These are phyloP conservation scores for Xylariales sp. DNA, from an alignment of 2,329 filamentous ascomycete species.

Conservation along the genomic window DNA sequence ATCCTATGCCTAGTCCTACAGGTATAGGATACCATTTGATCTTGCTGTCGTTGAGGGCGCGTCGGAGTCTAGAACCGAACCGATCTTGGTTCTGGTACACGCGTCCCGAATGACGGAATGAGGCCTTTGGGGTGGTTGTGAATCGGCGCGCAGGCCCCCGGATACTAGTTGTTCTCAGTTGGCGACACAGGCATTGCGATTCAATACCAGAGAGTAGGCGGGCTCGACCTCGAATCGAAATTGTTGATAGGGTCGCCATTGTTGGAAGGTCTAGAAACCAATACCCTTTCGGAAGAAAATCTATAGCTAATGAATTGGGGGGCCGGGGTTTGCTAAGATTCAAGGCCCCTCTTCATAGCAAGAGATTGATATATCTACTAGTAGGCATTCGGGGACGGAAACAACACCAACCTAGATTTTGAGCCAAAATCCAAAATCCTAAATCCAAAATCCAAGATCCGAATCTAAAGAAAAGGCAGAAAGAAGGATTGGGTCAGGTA, in stretches of 20 bases:
- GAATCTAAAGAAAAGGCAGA: background rate
- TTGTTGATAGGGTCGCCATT: slow-evolving; percentile 44
- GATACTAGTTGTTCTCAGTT: slow-evolving; percentile 36
- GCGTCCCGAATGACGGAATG: slow-evolving; percentile 58
- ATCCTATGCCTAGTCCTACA: slow-evolving; percentile 84
- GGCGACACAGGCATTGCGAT: slow-evolving; percentile 40
- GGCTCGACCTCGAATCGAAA: slow-evolving; percentile 38
- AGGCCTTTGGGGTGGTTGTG: slow-evolving; percentile 48
- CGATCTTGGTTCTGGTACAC: slow-evolving; percentile 54
- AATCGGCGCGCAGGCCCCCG: slow-evolving; percentile 42
- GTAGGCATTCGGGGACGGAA: slow-evolving; percentile 7
- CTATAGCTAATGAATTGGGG: slow-evolving; percentile 10
- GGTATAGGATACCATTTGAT: slow-evolving; percentile 93
- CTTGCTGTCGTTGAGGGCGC: slow-evolving; percentile 63
- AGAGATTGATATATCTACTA: slow-evolving; percentile 15
- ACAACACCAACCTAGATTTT: background rate
- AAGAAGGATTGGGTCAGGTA: background rate
- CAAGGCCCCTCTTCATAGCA: slow-evolving; percentile 7
- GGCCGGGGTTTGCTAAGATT: slow-evolving; percentile 6
- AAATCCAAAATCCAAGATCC: no score
- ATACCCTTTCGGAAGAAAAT: background rate
- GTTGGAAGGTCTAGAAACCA: slow-evolving; percentile 12
- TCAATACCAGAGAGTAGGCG: slow-evolving; percentile 28
- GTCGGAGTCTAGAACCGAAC: slow-evolving; percentile 64
- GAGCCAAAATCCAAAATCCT: background rate